These are phyloP conservation scores for Coelastrella sp. DNA, from an alignment of 139 green algal genomes.

Conservation along the genomic window DNA sequence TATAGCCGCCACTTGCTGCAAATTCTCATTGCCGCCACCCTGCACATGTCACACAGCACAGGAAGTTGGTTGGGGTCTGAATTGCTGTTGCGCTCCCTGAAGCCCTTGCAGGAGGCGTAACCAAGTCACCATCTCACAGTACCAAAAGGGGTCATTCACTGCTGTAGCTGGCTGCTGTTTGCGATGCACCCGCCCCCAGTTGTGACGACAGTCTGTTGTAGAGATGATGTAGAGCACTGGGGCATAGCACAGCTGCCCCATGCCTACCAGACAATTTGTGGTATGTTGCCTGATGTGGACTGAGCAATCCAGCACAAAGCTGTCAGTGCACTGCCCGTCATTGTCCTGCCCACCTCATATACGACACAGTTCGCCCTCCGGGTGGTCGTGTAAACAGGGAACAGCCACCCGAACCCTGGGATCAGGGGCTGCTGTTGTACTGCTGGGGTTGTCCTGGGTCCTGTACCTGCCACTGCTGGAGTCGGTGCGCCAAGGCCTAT, in stretches of 20 bases:
- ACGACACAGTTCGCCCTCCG: conserved; percentile 15
- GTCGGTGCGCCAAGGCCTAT: not conserved
- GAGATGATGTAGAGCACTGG: not conserved
- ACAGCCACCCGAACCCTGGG: conserved; percentile 8
- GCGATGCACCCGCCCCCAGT: too few relatives aligned
- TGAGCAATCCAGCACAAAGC: too few relatives aligned
- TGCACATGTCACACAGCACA: not conserved
- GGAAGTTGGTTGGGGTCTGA: too few relatives aligned
- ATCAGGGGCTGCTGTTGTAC: not conserved
- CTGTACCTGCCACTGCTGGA: not conserved
- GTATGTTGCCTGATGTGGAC: too few relatives aligned
- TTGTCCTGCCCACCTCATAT: not conserved
- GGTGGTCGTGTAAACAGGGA: conserved; percentile 10
- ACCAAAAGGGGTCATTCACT: too few relatives aligned
- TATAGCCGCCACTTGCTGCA: not conserved
- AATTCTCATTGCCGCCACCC: conserved; percentile 1
- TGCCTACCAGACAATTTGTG: too few relatives aligned
- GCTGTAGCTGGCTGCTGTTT: too few relatives aligned
- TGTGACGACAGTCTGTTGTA: not conserved
- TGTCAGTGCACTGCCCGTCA: too few relatives aligned
- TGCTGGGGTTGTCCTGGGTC: not conserved
- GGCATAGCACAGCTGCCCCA: not conserved
- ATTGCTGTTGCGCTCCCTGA: too few relatives aligned
- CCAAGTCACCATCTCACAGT: too few relatives aligned
- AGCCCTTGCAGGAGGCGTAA: too few relatives aligned